Evolutionary conservation across 345 rosid genomes (phyloP).

Genomic region (Capsella bursapastoris): DNA sequence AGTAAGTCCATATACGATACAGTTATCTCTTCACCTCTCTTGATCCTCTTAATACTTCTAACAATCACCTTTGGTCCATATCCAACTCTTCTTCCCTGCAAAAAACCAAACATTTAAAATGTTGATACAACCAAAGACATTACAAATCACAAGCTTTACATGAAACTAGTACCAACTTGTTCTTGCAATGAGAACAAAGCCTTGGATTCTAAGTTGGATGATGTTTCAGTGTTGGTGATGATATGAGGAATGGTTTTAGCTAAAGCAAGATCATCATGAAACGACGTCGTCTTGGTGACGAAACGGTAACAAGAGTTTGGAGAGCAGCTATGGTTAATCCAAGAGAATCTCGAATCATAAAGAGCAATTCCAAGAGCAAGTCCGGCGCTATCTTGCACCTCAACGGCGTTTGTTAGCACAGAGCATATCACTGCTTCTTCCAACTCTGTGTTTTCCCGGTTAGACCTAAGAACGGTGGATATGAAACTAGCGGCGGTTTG

Average conservation of each 20-base stretch:
- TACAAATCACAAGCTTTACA: not conserved
- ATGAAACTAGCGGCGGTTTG: constrained; percentile 51
- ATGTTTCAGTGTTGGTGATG: constrained; percentile 5
- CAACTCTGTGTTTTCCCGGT: constrained; percentile 26
- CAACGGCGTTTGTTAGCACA: constrained; percentile 80
- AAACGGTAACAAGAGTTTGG: constrained; percentile 85
- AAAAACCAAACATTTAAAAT: not conserved
- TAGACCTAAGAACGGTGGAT: constrained; percentile 30
- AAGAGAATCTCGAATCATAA: constrained; percentile 65
- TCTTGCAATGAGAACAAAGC: constrained; percentile 42
- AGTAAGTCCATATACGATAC: constrained; percentile 76
- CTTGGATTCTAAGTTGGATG: constrained; percentile 13
- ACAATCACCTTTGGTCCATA: constrained; percentile 60
- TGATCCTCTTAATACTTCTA: constrained; percentile 68
- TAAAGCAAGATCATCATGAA: not conserved
- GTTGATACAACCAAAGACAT: not conserved
- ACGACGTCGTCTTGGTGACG: constrained; percentile 34
- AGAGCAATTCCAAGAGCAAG: constrained; percentile 65
- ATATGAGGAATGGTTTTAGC: constrained; percentile 46
- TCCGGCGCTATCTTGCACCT: constrained; percentile 69
- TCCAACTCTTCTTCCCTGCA: constrained; percentile 41
- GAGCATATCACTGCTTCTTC: constrained; percentile 66
- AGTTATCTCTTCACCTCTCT: constrained; percentile 64
- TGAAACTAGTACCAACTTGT: constrained; percentile 21
- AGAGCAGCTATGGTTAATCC: constrained; percentile 93